These are phyloP conservation scores for Chamaecyparis obtusa DNA, from an alignment of 75 land plant species.

Conservation along the genomic window DNA sequence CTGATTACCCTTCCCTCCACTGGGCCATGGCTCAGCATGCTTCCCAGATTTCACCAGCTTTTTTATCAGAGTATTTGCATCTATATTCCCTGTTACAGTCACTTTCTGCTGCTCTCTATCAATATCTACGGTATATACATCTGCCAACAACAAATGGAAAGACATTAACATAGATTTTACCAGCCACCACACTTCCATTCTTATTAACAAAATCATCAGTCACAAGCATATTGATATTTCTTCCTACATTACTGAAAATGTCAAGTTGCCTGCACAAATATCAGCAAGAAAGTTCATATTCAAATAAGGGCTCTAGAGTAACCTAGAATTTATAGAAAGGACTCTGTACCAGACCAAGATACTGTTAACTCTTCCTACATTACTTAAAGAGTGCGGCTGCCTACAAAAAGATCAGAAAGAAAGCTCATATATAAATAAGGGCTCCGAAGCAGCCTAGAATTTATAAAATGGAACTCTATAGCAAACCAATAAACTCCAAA, in stretches of 20 bases:
- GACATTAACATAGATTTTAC: background rate
- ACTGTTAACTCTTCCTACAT: background rate
- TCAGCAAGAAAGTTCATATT: background rate
- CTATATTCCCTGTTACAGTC: constrained; percentile 58
- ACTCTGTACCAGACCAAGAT: background rate
- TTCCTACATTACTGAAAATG: background rate
- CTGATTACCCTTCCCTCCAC: constrained; percentile 31
- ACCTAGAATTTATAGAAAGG: background rate
- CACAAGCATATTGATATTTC: background rate
- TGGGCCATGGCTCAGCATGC: constrained; percentile 60
- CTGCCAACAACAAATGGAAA: constrained; percentile 16
- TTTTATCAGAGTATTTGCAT: constrained; percentile 44
- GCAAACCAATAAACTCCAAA: background rate
- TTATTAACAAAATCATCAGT: background rate
- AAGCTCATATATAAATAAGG: background rate
- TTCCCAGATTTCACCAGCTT: constrained; percentile 58
- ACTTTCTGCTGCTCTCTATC: constrained; percentile 67
- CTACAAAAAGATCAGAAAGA: background rate
- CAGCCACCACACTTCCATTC: background rate
- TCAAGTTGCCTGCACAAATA: background rate
- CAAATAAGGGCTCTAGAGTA: background rate
- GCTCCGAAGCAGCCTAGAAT: background rate
- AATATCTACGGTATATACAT: constrained; percentile 41
- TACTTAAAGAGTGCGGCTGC: background rate
- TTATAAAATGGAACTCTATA: background rate